Evolutionary conservation across 2,329 filamentous ascomycete species (phyloP), one percentile per base, ranked within the genome.

Genomic region (Rhynchosporium agropyri): DNA sequence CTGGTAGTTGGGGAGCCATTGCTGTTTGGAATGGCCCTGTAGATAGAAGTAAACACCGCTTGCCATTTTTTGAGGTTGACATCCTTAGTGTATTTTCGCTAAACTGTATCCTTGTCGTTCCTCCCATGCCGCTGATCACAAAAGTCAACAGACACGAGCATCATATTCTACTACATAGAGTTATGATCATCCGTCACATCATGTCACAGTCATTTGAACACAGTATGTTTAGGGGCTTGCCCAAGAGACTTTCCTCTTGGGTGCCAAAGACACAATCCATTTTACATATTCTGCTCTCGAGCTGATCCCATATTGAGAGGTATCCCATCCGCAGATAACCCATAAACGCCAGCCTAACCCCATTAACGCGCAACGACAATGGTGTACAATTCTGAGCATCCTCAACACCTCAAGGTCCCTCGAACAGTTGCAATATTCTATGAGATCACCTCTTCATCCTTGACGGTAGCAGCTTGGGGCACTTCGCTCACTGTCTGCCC

Each of bases 1-100:
- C 71, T 33, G 68, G 63, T 45, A 67, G 42, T 59, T 64, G 67
- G 59, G 66, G 63, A 69, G 63, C 66, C 72, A 73, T 74, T 68
- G 67, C 65, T 58, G 60, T 46, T 38, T 45, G 36, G 28, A 26
- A 43, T 43, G 20, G 50, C 13, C 49, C 45, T 43, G 13, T 63
- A 28, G 7, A 57, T 40, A 29, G 60, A 20, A 57, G 31, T 29
- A 46, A 38, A 63, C 36, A 60, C 36, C 15, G n/a, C 26, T 20
- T 50, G 29, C 13, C 28, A 29, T 33, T 33, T 36, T 31, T 50
- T 56, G 31, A 42, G 31, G 42, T 64, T 38, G 33, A 55, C 31
- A 46, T 53, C 15, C 20, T 58, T 66, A 60, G 63, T 64, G 63
- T 55, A 68, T 66, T 60, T 63, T 54, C 49, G 45, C 53, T 60